Evolutionary conservation across 257 asterid species (phyloP).

Genomic region (Solanum bulbocastanum): DNA sequence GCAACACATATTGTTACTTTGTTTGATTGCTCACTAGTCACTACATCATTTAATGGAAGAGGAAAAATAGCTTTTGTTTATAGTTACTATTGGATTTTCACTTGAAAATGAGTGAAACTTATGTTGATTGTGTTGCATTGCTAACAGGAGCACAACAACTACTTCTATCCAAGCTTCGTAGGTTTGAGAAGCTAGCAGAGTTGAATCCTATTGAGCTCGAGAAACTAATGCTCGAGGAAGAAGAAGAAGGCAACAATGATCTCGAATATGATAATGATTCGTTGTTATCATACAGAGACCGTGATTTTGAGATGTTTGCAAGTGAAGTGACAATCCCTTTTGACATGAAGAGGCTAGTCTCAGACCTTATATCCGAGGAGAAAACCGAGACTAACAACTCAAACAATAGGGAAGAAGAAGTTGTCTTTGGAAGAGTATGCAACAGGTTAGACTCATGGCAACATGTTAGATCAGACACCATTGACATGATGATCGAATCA

Average conservation of each 20-base stretch:
- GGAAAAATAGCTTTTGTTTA: not conserved
- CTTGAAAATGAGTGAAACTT: not conserved
- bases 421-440: slow-evolving; percentile 28
- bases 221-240: slow-evolving; percentile 47
- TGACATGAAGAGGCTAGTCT: slow-evolving; percentile 48
- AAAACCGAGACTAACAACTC: not conserved
- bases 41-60: not conserved
- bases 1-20: not conserved
- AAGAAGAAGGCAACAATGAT: slow-evolving; percentile 6
- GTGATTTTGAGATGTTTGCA: slow-evolving; percentile 9
- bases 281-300: slow-evolving; percentile 6
- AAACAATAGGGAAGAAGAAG: slow-evolving; percentile 14
- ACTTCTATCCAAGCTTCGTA: slow-evolving; percentile 56
- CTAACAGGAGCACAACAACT: slow-evolving; percentile 65
- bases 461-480: slow-evolving; percentile 28
- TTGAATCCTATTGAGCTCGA: slow-evolving; percentile 78
- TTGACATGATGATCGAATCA: slow-evolving; percentile 45
- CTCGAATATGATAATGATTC: slow-evolving; percentile 6
- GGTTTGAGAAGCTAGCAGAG: slow-evolving; percentile 72
- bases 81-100: not conserved
- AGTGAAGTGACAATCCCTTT: slow-evolving; percentile 22
- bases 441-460: slow-evolving; percentile 32
- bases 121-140: not conserved
- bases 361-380: slow-evolving; percentile 48
- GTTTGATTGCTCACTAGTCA: not conserved